Evolutionary conservation across 2,329 filamentous ascomycete genomes (phyloP), one percentile per base, ranked within the genome.

Genomic region (Metarhizium guizhouense): DNA sequence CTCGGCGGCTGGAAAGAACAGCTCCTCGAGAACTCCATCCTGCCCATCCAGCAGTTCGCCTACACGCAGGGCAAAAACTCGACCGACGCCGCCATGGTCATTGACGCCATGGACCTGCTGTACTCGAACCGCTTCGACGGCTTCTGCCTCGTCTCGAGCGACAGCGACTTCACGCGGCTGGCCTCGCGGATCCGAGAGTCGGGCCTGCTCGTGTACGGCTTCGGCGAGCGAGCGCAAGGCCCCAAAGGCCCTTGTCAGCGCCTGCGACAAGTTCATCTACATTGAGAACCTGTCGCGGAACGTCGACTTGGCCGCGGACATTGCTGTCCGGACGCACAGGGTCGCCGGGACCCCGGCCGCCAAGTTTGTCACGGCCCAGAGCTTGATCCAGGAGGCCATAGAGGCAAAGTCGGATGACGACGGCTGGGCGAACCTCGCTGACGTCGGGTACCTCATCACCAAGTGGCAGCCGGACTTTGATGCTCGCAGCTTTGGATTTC

Each of bases 21-120:
- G 1, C 68, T 72, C 1, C 65, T 70, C 0, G 55, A 57, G 4
- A 62, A 67, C 20, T 69, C 67, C 0, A 70, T 70, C 30, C 67
- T 70, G 56, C 70, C 69, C 0, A 65, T 71, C 3, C 68, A 72
- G 56, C 69, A 71, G 53, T 71, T 71, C 25, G 63, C 68, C 2
- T 71, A 70, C 47, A 72, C 70, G 0, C 47, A 57, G 0, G 67
- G 68, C n/a, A 71, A 71, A 51, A 72, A 70, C 47, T 57, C 68
- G 1, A 70, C 68, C 1, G 69, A 70, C 47, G 59, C 64, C 0
- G 69, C 69, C 49, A 69, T 71, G 68, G 63, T 71, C 2, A 71
- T 72, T 40, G 69, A 72, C 47, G 69, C 69, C 34, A 72, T 72
- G 69, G 69, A 72, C 54, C 60, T 72, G 11, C 55, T 72, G 1